Conservation (phyloP, 345 rosid genomes). For the Heritiera fomes region DNA sequence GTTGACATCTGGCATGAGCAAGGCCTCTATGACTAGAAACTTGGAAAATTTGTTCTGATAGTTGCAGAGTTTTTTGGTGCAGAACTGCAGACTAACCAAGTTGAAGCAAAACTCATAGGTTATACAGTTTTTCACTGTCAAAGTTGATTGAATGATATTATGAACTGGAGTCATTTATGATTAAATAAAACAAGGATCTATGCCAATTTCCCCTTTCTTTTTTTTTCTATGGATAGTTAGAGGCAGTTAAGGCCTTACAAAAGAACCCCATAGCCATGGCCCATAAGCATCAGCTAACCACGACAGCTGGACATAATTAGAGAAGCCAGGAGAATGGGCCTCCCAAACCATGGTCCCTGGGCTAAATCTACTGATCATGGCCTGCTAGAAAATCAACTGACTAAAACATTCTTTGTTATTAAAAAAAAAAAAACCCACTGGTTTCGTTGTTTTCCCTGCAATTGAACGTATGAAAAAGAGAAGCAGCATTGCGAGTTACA, state of each 20-base stretch:
- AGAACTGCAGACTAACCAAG: conserved; percentile 8
- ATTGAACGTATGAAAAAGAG: neutral
- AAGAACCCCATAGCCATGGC: neutral
- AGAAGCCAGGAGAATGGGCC: neutral
- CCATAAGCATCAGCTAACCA: neutral
- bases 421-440: neutral
- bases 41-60: neutral
- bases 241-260: neutral
- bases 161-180: neutral
- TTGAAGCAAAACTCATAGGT: conserved; percentile 13
- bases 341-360: neutral
- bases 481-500: neutral
- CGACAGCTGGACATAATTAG: neutral
- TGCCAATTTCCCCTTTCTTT: neutral
- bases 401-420: too few species aligned
- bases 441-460: neutral
- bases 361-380: neutral
- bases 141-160: neutral
- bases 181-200: neutral
- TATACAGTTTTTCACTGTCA: neutral
- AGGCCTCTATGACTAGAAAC: conserved; percentile 25
- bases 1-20: conserved; percentile 28
- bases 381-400: too few species aligned
- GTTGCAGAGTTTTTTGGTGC: conserved; percentile 17
- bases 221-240: neutral